A percentile compares a stretch with the other conserved stretches of the same genome.
Evolutionary conservation across 2,329 filamentous ascomycete genomes (phyloP).

Genomic region (Coniochaeta prunicola): DNA sequence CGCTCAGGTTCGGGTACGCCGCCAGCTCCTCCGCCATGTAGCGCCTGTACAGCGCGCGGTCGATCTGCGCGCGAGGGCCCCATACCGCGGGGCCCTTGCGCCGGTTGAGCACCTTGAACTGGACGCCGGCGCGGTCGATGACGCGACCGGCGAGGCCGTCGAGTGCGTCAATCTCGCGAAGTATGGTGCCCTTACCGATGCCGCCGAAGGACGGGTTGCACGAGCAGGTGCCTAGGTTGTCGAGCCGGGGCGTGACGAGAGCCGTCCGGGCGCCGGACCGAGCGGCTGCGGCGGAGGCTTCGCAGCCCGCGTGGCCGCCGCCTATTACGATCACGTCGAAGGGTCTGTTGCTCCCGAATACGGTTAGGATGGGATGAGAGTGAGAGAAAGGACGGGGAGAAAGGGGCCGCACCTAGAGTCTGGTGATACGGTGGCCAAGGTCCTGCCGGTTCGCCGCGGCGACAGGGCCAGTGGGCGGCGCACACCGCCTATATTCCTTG

Average conservation of each 20-base stretch:
- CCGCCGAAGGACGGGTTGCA: slow-evolving; percentile 97
- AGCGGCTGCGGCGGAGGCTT: slow-evolving; percentile 87
- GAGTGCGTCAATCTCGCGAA: slow-evolving; percentile 90
- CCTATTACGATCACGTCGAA: slow-evolving; percentile 95
- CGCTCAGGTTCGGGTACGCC: slow-evolving; percentile 67
- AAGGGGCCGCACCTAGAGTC: background rate
- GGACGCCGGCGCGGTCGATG: slow-evolving; percentile 90
- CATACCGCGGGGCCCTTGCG: slow-evolving; percentile 93
- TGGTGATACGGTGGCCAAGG: background rate
- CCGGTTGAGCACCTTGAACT: slow-evolving; percentile 83
- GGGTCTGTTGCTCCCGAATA: slow-evolving; percentile 35
- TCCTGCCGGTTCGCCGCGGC: background rate
- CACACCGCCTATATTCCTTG: background rate
- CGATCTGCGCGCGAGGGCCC: slow-evolving; percentile 95
- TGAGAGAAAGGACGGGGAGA: background rate
- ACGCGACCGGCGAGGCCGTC: slow-evolving; percentile 84
- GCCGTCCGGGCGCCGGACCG: slow-evolving; percentile 83
- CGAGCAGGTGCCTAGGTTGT: slow-evolving; percentile 90
- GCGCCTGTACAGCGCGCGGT: slow-evolving; percentile 78
- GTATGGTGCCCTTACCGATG: slow-evolving; percentile 96
- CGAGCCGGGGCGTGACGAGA: slow-evolving; percentile 77
- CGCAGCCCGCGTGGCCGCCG: slow-evolving; percentile 89
- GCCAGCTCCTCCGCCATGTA: slow-evolving; percentile 85
- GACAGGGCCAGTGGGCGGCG: background rate
- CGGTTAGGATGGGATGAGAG: background rate